A percentile compares a stretch with the other conserved stretches of the same genome.
These are phyloP conservation scores for Apiospora kogelbergensis DNA, from an alignment of 2,329 filamentous ascomycete species.

Conservation along the genomic window DNA sequence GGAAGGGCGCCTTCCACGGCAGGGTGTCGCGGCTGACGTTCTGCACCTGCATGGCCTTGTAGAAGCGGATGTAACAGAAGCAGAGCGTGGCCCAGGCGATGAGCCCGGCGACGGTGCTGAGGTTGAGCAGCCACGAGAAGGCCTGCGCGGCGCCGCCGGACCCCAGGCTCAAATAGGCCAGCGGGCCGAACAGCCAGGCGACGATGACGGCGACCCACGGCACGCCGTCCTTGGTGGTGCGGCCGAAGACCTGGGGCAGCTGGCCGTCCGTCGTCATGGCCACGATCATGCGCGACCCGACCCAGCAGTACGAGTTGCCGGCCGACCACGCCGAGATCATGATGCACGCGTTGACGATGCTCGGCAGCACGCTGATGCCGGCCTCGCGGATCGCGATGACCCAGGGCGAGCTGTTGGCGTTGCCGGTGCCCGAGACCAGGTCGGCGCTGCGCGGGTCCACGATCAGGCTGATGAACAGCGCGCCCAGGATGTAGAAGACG, in stretches of 20 bases:
- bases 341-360: conserved; percentile 49
- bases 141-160: conserved; percentile 17
- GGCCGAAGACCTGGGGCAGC: conserved; percentile 36
- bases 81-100: conserved; percentile 18
- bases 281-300: conserved; percentile 27
- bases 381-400: conserved; percentile 64
- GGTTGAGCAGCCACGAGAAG: conserved; percentile 20
- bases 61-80: conserved; percentile 17
- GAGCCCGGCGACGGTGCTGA: conserved; percentile 15
- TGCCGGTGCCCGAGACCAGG: conserved; percentile 17
- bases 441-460: conserved; percentile 11
- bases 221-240: conserved; percentile 38
- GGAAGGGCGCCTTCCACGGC: conserved; percentile 15
- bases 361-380: conserved; percentile 59
- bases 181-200: conserved; percentile 37
- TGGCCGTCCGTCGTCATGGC: conserved; percentile 18
- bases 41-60: conserved; percentile 14
- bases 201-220: conserved; percentile 42
- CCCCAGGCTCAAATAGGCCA: conserved; percentile 39
- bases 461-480: conserved; percentile 17
- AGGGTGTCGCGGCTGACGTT: conserved; percentile 12
- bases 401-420: conserved; percentile 48
- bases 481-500: conserved; percentile 20
- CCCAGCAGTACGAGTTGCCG: conserved; percentile 42
- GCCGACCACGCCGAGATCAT: conserved; percentile 39